Evolutionary conservation across 148 eudicot species (phyloP), one percentile per base, ranked within the genome.

Genomic region (Suaeda aralocaspica): DNA sequence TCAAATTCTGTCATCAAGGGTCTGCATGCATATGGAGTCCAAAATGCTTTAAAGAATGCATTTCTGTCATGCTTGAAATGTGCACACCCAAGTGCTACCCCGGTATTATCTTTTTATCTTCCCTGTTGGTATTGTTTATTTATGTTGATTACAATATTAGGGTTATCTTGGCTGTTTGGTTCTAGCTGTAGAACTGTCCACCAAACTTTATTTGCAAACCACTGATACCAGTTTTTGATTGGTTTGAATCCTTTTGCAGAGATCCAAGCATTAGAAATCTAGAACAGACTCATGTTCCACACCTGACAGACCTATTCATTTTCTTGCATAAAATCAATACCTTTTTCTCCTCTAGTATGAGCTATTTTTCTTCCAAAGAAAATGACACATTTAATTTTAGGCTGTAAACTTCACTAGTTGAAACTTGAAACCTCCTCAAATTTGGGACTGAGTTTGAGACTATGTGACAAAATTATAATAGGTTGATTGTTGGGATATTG

Each of bases 11-110:
- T 71, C 39, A 77, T 82, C 57, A 84, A 84, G 77, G 88, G 85
- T 55, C 69, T 86, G 76, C 87, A 79, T 77, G 84, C 82, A 75
- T 83, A 82, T 71, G 99, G 93, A 76, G 85, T 82, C 64, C 85
- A 84, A 72, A 85, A 75, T 85, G 88, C 97, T 74, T 80, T 94
- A 72, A 94, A 87, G 83, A 94, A 84, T 68, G 93, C 97, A 36
- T 94, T 86, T 74, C 74, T 89, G 31, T 87, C 88, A 66, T 94
- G 97, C 81, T 83, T 94, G 85, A 84, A 82, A 67, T 91, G 96
- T 64, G 67, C 89, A 50, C 92, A 94, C 72, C 90, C 97, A 13
- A 88, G 97, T 76, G 97, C 99, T 79, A 85, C 80, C 34, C 99
- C 99, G 91, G 99, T 94, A 91, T 71, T 21, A 50, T 50, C 44